phyloP scores from a whole-genome alignment of 2,329 filamentous ascomycete genomes.

The Massarina eburnea region DNA sequence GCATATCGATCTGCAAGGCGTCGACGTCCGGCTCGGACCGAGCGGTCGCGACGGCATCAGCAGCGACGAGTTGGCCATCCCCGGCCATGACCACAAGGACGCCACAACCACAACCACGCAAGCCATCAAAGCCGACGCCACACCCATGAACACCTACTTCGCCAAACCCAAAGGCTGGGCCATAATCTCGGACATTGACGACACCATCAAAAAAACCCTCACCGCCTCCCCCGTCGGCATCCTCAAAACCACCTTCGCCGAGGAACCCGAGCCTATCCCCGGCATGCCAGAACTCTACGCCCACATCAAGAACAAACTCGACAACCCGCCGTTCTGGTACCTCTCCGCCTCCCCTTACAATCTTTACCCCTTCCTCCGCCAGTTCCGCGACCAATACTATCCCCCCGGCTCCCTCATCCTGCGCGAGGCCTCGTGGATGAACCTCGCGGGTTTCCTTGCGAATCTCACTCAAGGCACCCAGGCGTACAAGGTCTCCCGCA shows the following conservation, averaged over 20 bases:
- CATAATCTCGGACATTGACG: slow-evolving; percentile 87
- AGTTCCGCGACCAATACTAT: slow-evolving; percentile 72
- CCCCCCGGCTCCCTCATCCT: slow-evolving; percentile 80
- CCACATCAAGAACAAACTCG: slow-evolving; percentile 58
- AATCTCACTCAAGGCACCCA: slow-evolving; percentile 79
- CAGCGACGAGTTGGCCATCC: slow-evolving; percentile 57
- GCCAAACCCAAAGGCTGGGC: slow-evolving; percentile 79
- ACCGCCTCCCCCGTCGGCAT: slow-evolving; percentile 81
- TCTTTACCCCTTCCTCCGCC: slow-evolving; percentile 80
- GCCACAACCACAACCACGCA: slow-evolving; percentile 33
- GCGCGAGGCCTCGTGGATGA: slow-evolving; percentile 84
- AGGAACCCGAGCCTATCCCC: slow-evolving; percentile 67
- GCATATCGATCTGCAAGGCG: slow-evolving; percentile 59
- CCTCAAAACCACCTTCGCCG: slow-evolving; percentile 79
- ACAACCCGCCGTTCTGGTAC: slow-evolving; percentile 82
- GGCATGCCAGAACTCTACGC: slow-evolving; percentile 87
- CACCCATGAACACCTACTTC: slow-evolving; percentile 70
- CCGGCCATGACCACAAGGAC: slow-evolving; percentile 46
- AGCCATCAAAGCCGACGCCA: slow-evolving; percentile 40
- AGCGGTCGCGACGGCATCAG: slow-evolving; percentile 73
- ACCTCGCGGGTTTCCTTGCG: slow-evolving; percentile 74
- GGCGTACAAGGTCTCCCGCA: slow-evolving; percentile 81
- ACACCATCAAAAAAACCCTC: slow-evolving; percentile 90
- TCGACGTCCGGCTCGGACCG: slow-evolving; percentile 59
- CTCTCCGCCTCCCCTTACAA: slow-evolving; percentile 93